Percentiles rank a stretch among this genome's conserved stretches.
These are phyloP conservation scores for Botryotinia convoluta DNA, from an alignment of 2,329 filamentous ascomycete genomes.

Conservation along the genomic window DNA sequence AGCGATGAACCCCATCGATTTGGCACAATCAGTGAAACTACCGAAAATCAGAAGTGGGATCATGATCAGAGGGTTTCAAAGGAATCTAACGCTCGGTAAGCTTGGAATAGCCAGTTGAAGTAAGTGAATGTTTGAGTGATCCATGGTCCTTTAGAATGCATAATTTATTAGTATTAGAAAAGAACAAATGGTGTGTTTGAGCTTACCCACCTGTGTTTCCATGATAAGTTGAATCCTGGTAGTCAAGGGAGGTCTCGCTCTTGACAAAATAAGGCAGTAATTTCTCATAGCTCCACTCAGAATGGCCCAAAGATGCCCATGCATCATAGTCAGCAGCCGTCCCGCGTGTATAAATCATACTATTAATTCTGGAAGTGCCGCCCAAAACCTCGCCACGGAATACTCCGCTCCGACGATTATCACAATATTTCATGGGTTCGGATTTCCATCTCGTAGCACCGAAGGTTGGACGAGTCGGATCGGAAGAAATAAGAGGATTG, in stretches of 20 bases:
- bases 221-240: background rate
- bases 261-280: constrained; percentile 45
- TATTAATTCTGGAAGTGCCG: constrained; percentile 44
- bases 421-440: constrained; percentile 16
- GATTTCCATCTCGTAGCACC: constrained; percentile 9
- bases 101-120: background rate
- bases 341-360: constrained; percentile 41
- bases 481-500: constrained; percentile 1
- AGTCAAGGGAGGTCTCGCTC: constrained; percentile 20
- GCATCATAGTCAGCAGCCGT: constrained; percentile 43
- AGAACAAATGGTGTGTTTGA: background rate
- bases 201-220: background rate
- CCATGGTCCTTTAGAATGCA: background rate
- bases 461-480: background rate
- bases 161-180: background rate
- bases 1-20: background rate
- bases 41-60: background rate
- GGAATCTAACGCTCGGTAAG: constrained; percentile 10
- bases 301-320: constrained; percentile 47
- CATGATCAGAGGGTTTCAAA: background rate
- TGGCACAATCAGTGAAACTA: background rate
- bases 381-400: constrained; percentile 32
- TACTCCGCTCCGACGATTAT: constrained; percentile 1
- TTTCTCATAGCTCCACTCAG: constrained; percentile 45
- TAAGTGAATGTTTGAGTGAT: constrained; percentile 15